Evolutionary conservation across 208 protist genomes (phyloP).

Genomic region (Wallacemonas collosoma): DNA sequence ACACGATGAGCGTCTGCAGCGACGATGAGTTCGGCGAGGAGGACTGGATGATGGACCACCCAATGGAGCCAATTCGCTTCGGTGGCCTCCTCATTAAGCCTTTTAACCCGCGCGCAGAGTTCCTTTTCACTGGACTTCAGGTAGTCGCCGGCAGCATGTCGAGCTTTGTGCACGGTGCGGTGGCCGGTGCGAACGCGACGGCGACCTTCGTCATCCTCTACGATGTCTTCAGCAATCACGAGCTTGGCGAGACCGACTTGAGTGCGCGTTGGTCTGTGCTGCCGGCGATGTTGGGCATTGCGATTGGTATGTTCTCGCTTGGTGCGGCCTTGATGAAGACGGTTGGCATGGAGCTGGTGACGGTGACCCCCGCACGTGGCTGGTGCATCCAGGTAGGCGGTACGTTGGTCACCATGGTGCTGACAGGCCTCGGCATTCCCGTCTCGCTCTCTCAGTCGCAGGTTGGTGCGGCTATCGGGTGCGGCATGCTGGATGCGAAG

Average conservation of each 20-base stretch:
- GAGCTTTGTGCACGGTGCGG: slow-evolving; percentile 85
- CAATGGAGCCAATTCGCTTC: slow-evolving; percentile 75
- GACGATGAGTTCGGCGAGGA: slow-evolving; percentile 71
- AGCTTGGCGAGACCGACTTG: slow-evolving; percentile 49
- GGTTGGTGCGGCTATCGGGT: slow-evolving; percentile 78
- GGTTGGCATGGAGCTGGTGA: slow-evolving; percentile 82
- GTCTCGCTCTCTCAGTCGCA: slow-evolving; percentile 83
- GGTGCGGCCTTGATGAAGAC: slow-evolving; percentile 84
- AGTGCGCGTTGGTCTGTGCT: slow-evolving; percentile 70
- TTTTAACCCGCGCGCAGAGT: slow-evolving; percentile 86
- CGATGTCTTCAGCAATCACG: slow-evolving; percentile 70
- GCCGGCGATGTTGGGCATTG: slow-evolving; percentile 82
- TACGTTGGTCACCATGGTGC: slow-evolving; percentile 81
- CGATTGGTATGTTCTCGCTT: slow-evolving; percentile 81
- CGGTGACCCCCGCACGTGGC: slow-evolving; percentile 77
- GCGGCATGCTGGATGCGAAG: slow-evolving; percentile 71
- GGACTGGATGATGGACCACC: slow-evolving; percentile 79
- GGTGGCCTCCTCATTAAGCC: slow-evolving; percentile 72
- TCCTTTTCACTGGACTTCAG: slow-evolving; percentile 83
- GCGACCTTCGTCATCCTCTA: slow-evolving; percentile 83
- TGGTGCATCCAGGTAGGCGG: slow-evolving; percentile 85
- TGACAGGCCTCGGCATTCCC: slow-evolving; percentile 81
- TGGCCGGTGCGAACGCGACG: slow-evolving; percentile 84
- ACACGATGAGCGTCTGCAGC: slow-evolving; percentile 27
- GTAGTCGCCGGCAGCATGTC: slow-evolving; percentile 87